Percentiles rank a stretch among this genome's conserved stretches.
Conservation (phyloP, 108 stramenopile species). For the Mayamaea pseudoterrestris region DNA sequence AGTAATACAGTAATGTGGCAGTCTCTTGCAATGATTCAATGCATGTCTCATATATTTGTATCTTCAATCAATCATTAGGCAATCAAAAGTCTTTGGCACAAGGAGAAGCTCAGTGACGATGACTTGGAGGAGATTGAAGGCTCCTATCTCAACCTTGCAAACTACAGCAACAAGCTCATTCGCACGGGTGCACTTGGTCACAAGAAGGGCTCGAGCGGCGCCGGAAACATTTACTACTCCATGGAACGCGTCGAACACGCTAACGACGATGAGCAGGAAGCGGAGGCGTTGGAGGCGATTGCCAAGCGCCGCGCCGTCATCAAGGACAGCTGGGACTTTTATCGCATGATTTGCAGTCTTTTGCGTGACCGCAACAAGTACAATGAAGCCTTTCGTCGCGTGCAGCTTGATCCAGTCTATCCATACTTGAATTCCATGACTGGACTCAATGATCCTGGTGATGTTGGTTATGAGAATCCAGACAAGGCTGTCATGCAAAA, state of each 20-base stretch:
- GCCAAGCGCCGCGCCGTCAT: conserved; percentile 82
- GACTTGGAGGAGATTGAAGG: conserved; percentile 67
- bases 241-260: conserved; percentile 24
- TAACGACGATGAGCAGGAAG: conserved; percentile 49
- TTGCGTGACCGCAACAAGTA: conserved; percentile 69
- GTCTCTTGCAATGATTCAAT: no score
- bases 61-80: no score
- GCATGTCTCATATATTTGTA: no score
- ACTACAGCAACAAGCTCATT: conserved; percentile 74
- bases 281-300: conserved; percentile 70
- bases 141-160: conserved; percentile 64
- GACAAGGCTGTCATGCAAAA: conserved; percentile 61
- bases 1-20: no score
- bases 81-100: conserved; percentile 17
- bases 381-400: conserved; percentile 63
- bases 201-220: conserved; percentile 13
- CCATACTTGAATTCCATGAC: conserved; percentile 74
- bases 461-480: conserved; percentile 47
- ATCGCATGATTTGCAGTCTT: conserved; percentile 71
- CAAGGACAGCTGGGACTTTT: conserved; percentile 84
- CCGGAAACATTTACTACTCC: conserved; percentile 59
- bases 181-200: conserved; percentile 41
- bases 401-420: conserved; percentile 75
- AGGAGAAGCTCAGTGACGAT: conserved; percentile 29
- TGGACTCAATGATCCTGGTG: conserved; percentile 70